Evolutionary conservation across 2,329 filamentous ascomycete species (phyloP), one percentile per base, ranked within the genome.

Genomic region (Fusarium nelsonii): DNA sequence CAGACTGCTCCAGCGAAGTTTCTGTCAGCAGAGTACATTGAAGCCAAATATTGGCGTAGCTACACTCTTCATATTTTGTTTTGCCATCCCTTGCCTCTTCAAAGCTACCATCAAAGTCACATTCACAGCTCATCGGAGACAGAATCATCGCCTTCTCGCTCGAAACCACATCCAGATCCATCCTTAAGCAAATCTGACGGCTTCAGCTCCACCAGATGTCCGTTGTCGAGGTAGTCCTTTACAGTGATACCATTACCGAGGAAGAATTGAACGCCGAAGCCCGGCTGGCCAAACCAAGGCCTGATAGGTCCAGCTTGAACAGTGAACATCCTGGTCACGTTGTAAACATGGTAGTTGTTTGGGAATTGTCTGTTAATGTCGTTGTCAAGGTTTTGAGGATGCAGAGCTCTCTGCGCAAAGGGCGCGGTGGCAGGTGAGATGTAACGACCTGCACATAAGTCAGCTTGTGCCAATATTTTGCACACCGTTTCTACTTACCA

Each of bases 201-300:
- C 18, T 63, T 23, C 0, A 70, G 8, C 14, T 28, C 44, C 1
- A 16, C 9, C 30, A 69, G 34, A 6, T 49, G 53, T 0, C n/a
- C 18, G 5, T 63, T 51, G 2, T 33, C 11, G 0, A 70, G 6
- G 28, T 69, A 69, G 9, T 68, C 43, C 5, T 63, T 28, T 8
- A 69, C 66, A 5, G 2, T 54, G 10, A 68, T 55, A 0, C 51
- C 45, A 1, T 50, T 39, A 0, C 66, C 66, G 2, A 70, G 52
- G 26, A 69, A 70, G 50, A 69, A 69, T 2, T 69, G 66, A 3
- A 54, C 51, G 0, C 66, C 66, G 2, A 68, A 48, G 3, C 66
- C 66, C 2, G 66, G 66, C n/a, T 69, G 66, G 0, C 58, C 49
- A 12, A 69, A 69, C 66, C 66, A 69, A 1, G 66, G 66, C 2